Evolutionary conservation across 352 stramenopile species (phyloP).

Genomic region (Phytophthora nicotianae): DNA sequence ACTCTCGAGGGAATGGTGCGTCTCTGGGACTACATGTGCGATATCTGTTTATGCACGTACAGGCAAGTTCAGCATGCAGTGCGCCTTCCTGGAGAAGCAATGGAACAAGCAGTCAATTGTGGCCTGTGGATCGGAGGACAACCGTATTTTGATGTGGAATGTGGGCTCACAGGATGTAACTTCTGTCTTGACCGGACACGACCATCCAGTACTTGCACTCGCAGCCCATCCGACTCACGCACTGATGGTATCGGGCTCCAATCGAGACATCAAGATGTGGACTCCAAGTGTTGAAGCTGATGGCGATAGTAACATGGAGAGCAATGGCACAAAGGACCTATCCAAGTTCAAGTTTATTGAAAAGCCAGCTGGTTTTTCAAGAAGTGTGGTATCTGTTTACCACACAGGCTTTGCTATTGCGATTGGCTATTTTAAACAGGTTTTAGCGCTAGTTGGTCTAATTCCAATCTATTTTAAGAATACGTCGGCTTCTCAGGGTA

Average conservation of each 20-base stretch:
- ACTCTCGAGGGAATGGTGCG: slow-evolving; percentile 92
- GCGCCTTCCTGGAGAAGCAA: slow-evolving; percentile 76
- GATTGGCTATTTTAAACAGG: too few species aligned
- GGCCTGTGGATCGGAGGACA: slow-evolving; percentile 93
- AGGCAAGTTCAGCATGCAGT: slow-evolving; percentile 87
- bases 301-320: slow-evolving; percentile 9
- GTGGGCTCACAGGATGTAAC: slow-evolving; percentile 78
- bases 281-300: slow-evolving; percentile 21
- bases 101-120: slow-evolving; percentile 53
- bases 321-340: slow-evolving; percentile 10
- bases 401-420: too few species aligned
- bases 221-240: slow-evolving; percentile 63
- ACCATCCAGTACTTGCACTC: slow-evolving; percentile 89
- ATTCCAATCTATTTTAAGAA: too few species aligned
- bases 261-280: slow-evolving; percentile 71
- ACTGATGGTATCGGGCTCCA: slow-evolving; percentile 81
- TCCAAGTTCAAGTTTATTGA: too few species aligned
- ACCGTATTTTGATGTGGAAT: slow-evolving; percentile 93
- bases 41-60: slow-evolving; percentile 72
- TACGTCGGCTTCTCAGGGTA: too few species aligned
- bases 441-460: too few species aligned
- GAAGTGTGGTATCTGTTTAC: too few species aligned
- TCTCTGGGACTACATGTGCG: slow-evolving; percentile 88
- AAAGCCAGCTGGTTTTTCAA: too few species aligned
- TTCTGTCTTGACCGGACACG: slow-evolving; percentile 65